Base-by-base conservation (phyloP, 2,329 filamentous ascomycete genomes). In the Teratosphaeria viscida region DNA sequence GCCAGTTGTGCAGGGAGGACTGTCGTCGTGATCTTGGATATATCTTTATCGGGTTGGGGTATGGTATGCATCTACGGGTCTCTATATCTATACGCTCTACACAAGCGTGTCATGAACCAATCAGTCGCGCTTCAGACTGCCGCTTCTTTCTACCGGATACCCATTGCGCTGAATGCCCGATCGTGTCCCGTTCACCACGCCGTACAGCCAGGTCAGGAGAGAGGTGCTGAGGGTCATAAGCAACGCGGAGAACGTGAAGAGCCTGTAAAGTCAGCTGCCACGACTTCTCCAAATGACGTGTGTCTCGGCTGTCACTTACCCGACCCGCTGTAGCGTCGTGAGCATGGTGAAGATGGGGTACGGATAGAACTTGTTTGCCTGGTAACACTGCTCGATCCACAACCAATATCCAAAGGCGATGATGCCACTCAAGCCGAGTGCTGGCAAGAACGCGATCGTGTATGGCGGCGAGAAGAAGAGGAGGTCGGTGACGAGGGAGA, bases 291-390 rank as follows among this genome's bases (percentile, higher is more conserved):
- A 7, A 53, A 35, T 58, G 49, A 8, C 6, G 32, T 32, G 54
- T 14, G 2, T 14, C 16, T 14, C 37, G 35, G 11, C 10, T 43
- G 4, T 16, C 16, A 61, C 66, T 65, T 12, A 77, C 0, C 82
- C 74, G 8, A 85, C 76, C 23, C 92, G 82, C 68, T 90, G 85
- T 55, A 76, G 70, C 0, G 84, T 87, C 56, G 78, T 80, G 52
- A 95, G 76, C 53, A 88, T 71, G 8, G 79, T 85, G 64, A 96
- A 92, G 29, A 96, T 81, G 1, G 92, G 91, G 72, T 96, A 96
- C 0, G 91, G 90, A 66, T 95, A 95, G 66, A 80, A 85, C 58
- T 85, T 83, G 66, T 90, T 90, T 61, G 81, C 77, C 53, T 78
- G 78, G 66, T 82, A 88, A 75, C 87, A 90, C 27, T 83, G 78